A percentile compares a stretch with the other conserved stretches of the same genome.
These are phyloP conservation scores for Cryptosporidium xiaoi DNA, from an alignment of 169 alveolate genomes.

Conservation along the genomic window DNA sequence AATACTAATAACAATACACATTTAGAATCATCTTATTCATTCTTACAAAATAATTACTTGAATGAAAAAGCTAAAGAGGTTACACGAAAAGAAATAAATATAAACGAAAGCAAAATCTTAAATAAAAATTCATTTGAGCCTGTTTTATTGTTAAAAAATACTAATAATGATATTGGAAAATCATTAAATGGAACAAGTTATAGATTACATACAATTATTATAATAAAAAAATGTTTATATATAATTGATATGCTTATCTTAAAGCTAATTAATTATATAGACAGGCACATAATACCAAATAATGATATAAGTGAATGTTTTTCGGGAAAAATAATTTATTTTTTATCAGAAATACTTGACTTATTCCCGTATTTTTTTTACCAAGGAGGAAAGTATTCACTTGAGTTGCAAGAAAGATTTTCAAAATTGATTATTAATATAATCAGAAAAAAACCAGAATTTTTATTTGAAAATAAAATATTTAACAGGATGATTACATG, in stretches of 20 bases:
- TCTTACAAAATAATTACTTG: too few species aligned
- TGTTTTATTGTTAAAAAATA: too few species aligned
- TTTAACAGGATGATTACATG: slow-evolving; percentile 3
- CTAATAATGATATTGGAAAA: too few species aligned
- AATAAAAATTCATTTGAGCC: too few species aligned
- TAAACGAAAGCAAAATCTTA: too few species aligned
- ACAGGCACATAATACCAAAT: neutral
- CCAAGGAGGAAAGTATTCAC: slow-evolving; percentile 18
- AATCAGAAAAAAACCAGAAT: neutral
- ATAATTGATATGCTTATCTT: slow-evolving; percentile 6
- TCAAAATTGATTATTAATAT: slow-evolving; percentile 2
- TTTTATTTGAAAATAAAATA: slow-evolving; percentile 6
- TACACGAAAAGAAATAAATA: too few species aligned
- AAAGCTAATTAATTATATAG: neutral
- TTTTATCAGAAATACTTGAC: slow-evolving; percentile 17
- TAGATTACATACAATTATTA: slow-evolving; percentile 8
- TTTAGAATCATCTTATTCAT: too few species aligned
- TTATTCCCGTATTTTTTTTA: slow-evolving; percentile 21
- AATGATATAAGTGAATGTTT: neutral
- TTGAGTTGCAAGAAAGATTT: slow-evolving; percentile 13
- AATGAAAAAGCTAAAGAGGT: too few species aligned
- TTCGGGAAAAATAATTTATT: neutral
- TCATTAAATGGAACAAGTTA: neutral
- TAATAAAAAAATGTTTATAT: neutral
- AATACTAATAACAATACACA: neutral